These are phyloP conservation scores for Phytophthora citricola DNA, from an alignment of 352 stramenopile species.

Conservation along the genomic window DNA sequence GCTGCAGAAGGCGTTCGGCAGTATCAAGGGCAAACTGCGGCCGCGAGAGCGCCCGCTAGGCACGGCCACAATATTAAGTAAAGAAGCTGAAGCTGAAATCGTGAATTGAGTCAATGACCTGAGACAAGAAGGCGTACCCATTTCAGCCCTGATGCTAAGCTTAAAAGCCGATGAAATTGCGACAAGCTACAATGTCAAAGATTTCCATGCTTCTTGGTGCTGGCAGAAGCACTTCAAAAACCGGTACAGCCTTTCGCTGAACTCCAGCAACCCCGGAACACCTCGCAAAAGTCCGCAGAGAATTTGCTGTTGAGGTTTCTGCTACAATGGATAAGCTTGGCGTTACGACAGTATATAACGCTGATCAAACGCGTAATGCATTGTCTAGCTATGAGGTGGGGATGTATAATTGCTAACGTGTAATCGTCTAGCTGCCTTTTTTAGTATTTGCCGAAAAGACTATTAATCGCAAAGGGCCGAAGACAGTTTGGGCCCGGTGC, in stretches of 20 bases:
- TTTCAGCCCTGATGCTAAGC: constrained; percentile 1
- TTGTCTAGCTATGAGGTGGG: too few relatives aligned
- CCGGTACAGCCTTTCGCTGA: not conserved
- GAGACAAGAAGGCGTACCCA: constrained; percentile 1
- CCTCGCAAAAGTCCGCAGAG: not conserved
- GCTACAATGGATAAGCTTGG: constrained; percentile 3
- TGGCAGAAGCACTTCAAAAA: constrained; percentile 5
- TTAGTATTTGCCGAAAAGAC: constrained; percentile 9
- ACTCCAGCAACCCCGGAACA: not conserved
- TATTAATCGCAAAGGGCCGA: not conserved
- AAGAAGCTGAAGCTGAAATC: not conserved
- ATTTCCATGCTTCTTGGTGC: not conserved
- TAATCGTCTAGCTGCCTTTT: constrained; percentile 5
- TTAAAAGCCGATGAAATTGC: not conserved
- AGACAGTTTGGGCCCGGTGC: constrained; percentile 9
- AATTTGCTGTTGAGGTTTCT: not conserved
- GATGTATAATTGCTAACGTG: not conserved
- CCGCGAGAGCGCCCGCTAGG: too few relatives aligned
- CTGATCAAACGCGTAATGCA: not conserved
- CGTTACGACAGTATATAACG: constrained; percentile 10
- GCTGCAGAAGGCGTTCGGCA: too few relatives aligned
- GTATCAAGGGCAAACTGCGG: too few relatives aligned
- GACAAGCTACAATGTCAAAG: not conserved
- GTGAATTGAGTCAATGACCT: constrained; percentile 5
- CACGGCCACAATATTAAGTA: too few relatives aligned